Base-by-base conservation (phyloP, 129 eudicot species). In the Chrysanthemum seticuspe region DNA sequence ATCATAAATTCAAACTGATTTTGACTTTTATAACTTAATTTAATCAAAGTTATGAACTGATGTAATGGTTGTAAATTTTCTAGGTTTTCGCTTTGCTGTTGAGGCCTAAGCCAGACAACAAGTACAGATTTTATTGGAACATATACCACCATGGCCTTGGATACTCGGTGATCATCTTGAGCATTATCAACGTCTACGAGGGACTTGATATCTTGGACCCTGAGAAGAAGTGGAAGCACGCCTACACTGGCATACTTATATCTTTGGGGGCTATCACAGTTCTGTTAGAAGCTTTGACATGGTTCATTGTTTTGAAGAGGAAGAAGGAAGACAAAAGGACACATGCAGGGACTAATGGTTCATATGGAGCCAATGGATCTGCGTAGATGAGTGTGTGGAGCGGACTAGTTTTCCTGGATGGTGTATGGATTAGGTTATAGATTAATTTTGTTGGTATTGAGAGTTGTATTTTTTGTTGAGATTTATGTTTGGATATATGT, bases 71-170 rank as follows among this genome's bases (percentile, higher is more conserved):
- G 60, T 14, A 49, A 57, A 3, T 0, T 10, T 45, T 63, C 27
- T 29, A 90, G 97, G 85, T 82, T 19, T 87, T 85, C 73, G 98
- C 96, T 15, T 65, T 93, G 70, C 88, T 93, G 10, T 69, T 93
- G 81, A 87, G 98, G 84, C 98, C 98, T 6, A 82, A 85, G 81
- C 92, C 92, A 19, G 96, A 93, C 31, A 85, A 93, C 92, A 87
- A 90, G 67, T 87, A 69, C 87, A 85, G 98, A 83, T 23, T 87
- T 3, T 87, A 87, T 75, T 87, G 96, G 98, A 92, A 87, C 87
- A 67, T 92, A 23, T 89, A 87, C 83, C 96, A 93, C 36, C 87
- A 82, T 4, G 9, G 55, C 0, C 31, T 79, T 53, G 96, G 98
- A 65, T 93, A 93, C 78, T 10, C 83, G 0, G 85, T 87, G 27